Evolutionary conservation across 2,329 filamentous ascomycete species (phyloP).

Genomic region (Curvularia sp.): DNA sequence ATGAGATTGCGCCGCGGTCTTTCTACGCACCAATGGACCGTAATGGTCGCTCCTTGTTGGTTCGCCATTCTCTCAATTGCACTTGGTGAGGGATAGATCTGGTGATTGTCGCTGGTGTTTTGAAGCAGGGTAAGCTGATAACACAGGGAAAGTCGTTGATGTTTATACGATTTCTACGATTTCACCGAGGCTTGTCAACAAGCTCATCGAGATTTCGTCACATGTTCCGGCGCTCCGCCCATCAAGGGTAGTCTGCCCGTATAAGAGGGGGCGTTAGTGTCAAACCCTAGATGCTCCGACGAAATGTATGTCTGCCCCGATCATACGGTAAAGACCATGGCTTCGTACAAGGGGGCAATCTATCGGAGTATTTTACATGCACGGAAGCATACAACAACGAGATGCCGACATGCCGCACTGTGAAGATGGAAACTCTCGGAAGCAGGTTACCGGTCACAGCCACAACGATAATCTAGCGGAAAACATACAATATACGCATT

Average conservation of each 20-base stretch:
- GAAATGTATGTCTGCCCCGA: background rate
- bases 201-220: constrained; percentile 11
- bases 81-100: background rate
- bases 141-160: background rate
- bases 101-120: background rate
- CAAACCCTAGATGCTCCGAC: constrained; percentile 11
- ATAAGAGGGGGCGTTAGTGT: constrained; percentile 7
- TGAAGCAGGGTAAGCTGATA: background rate
- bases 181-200: constrained; percentile 15
- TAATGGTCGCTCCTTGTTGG: constrained; percentile 47
- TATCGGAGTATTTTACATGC: background rate
- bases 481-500: background rate
- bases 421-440: background rate
- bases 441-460: background rate
- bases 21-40: constrained; percentile 44
- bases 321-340: background rate
- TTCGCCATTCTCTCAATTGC: constrained; percentile 23
- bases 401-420: background rate
- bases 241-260: constrained; percentile 12
- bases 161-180: background rate
- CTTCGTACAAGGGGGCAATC: background rate
- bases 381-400: background rate
- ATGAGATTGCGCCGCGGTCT: background rate
- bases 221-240: constrained; percentile 15
- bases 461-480: background rate